These are phyloP conservation scores for Fusarium incarnatum DNA, from an alignment of 2,329 filamentous ascomycete genomes.

Conservation along the genomic window DNA sequence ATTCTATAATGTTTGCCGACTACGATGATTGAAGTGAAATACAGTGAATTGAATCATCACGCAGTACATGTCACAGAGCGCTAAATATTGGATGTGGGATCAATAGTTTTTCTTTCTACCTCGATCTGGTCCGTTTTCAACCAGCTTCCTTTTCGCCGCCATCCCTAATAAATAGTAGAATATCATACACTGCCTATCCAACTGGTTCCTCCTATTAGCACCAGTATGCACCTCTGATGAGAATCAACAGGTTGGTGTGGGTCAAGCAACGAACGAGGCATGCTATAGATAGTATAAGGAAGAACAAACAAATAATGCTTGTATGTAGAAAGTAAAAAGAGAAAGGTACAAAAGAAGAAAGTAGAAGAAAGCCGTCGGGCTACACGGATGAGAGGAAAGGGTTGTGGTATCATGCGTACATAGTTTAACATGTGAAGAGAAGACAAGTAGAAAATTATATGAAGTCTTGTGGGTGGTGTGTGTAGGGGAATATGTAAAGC, in stretches of 20 bases:
- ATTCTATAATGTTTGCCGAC: neutral
- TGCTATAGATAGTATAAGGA: slow-evolving; percentile 5
- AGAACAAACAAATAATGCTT: slow-evolving; percentile 12
- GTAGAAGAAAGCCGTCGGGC: slow-evolving; percentile 26
- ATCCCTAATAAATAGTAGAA: slow-evolving; percentile 8
- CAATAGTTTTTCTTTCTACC: slow-evolving; percentile 33
- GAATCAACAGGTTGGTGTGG: slow-evolving; percentile 10
- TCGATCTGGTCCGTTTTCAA: slow-evolving; percentile 20
- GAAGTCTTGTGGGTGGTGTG: slow-evolving; percentile 4
- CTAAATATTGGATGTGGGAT: slow-evolving; percentile 4
- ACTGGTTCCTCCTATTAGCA: slow-evolving; percentile 5
- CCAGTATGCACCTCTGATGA: slow-evolving; percentile 4
- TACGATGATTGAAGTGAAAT: neutral
- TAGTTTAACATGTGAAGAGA: slow-evolving; percentile 36
- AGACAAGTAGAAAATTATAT: slow-evolving; percentile 36
- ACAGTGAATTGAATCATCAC: neutral
- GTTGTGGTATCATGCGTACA: slow-evolving; percentile 43
- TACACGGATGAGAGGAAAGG: slow-evolving; percentile 17
- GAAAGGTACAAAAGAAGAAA: slow-evolving; percentile 10
- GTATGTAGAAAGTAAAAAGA: slow-evolving; percentile 26
- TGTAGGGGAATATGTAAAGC: slow-evolving; percentile 18
- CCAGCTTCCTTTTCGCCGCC: slow-evolving; percentile 8
- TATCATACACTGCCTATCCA: slow-evolving; percentile 28
- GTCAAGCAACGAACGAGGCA: slow-evolving; percentile 14
- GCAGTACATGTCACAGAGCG: neutral